A percentile compares a stretch with the other conserved stretches of the same genome.
These are phyloP conservation scores for Paramecium sexaurelia DNA, from an alignment of 73 alveolate species.

Conservation along the genomic window DNA sequence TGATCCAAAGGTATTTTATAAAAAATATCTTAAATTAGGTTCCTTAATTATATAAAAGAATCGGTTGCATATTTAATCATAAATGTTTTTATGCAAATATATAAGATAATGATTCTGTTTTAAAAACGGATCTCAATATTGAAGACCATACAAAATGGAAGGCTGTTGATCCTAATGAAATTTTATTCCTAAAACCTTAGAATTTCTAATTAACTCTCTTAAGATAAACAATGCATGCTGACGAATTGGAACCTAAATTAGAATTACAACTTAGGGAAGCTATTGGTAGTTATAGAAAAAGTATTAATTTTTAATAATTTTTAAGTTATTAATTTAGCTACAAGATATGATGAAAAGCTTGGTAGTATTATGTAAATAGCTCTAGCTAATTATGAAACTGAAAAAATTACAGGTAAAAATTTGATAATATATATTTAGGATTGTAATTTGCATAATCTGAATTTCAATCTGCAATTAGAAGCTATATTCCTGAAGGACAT, in stretches of 20 bases:
- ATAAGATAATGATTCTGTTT: slow-evolving; percentile 76
- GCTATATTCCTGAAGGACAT: slow-evolving; percentile 85
- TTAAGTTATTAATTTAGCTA: slow-evolving; percentile 43
- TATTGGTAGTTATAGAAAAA: slow-evolving; percentile 51
- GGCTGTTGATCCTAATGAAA: slow-evolving; percentile 67
- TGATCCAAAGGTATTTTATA: background rate
- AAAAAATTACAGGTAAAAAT: slow-evolving; percentile 63
- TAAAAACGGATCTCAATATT: slow-evolving; percentile 73
- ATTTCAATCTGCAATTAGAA: slow-evolving; percentile 77
- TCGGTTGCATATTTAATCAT: slow-evolving; percentile 50
- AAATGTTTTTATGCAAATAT: slow-evolving; percentile 72
- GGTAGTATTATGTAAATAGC: slow-evolving; percentile 76
- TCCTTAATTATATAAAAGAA: slow-evolving; percentile 40
- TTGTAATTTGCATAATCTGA: slow-evolving; percentile 74
- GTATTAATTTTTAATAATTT: background rate
- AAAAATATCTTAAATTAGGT: background rate
- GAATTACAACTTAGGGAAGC: slow-evolving; percentile 43
- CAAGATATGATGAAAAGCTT: slow-evolving; percentile 76
- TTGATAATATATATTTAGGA: slow-evolving; percentile 18
- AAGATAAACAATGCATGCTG: slow-evolving; percentile 29
- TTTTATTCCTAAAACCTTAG: background rate
- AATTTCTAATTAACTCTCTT: slow-evolving; percentile 15
- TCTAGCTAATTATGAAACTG: slow-evolving; percentile 78
- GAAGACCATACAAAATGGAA: slow-evolving; percentile 84
- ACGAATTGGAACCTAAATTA: slow-evolving; percentile 47